Conservation (phyloP, 352 stramenopile species). For the Pythium brachiatum region DNA sequence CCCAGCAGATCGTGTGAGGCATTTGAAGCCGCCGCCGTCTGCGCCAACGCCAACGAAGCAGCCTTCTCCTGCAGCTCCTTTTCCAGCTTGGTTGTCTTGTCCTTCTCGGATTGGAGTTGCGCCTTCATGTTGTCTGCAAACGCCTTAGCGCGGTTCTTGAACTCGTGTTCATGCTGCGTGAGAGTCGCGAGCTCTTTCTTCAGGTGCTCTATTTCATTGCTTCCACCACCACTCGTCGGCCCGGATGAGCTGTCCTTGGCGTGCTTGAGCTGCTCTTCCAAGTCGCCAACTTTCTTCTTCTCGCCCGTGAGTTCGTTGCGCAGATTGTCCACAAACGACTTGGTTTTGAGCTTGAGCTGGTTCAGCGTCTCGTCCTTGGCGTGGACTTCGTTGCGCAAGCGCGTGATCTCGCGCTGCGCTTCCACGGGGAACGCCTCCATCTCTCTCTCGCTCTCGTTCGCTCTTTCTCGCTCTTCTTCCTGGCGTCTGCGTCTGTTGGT, state of each 20-base stretch:
- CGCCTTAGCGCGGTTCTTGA: constrained; percentile 66
- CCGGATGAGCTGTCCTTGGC: constrained; percentile 12
- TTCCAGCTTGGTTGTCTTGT: constrained; percentile 50
- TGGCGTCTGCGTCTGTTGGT: constrained; percentile 1
- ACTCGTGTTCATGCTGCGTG: constrained; percentile 51
- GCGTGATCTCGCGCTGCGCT: constrained; percentile 45
- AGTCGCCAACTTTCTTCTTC: constrained; percentile 61
- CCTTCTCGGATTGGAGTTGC: constrained; percentile 59
- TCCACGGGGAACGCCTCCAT: constrained; percentile 22
- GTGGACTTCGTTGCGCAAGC: constrained; percentile 51
- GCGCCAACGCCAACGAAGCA: constrained; percentile 27
- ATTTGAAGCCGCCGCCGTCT: background rate
- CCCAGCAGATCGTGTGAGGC: constrained; percentile 16
- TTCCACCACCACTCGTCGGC: background rate
- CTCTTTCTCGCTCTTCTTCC: background rate
- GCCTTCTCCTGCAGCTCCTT: constrained; percentile 45
- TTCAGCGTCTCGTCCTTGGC: constrained; percentile 81
- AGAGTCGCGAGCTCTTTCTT: constrained; percentile 32
- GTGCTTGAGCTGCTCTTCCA: constrained; percentile 53
- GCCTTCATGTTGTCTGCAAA: constrained; percentile 69
- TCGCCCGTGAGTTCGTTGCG: constrained; percentile 51
- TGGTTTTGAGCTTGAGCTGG: constrained; percentile 82
- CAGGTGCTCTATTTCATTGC: constrained; percentile 34
- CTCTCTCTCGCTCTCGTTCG: background rate
- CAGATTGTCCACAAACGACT: constrained; percentile 82